Evolutionary conservation across 78 protist species (phyloP).

Genomic region (Planoprotostelium fungivorum): DNA sequence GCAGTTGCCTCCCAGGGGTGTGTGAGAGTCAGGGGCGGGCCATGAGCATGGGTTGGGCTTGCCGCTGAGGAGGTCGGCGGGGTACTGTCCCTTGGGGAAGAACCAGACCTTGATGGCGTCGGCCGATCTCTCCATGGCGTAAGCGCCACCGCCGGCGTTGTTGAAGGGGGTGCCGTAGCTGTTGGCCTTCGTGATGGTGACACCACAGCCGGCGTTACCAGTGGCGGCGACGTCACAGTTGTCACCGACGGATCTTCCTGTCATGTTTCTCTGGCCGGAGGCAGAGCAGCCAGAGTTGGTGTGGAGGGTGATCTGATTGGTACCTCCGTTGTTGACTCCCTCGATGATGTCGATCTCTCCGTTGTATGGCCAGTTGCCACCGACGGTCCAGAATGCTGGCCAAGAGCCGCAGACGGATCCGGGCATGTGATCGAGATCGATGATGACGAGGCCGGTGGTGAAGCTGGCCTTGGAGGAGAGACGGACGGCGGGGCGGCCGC

Average conservation of each 20-base stretch:
- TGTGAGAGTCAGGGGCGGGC: background rate
- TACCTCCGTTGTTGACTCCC: background rate
- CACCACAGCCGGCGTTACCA: background rate
- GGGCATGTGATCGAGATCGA: background rate
- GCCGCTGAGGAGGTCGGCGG: background rate
- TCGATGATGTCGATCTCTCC: background rate
- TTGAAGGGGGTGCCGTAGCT: background rate
- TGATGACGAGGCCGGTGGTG: background rate
- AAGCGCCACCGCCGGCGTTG: background rate
- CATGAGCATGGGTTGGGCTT: background rate
- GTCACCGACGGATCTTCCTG: background rate
- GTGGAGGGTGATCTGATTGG: background rate
- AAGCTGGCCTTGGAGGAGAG: background rate
- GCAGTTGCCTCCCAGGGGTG: background rate
- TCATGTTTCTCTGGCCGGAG: background rate
- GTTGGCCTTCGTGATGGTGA: background rate
- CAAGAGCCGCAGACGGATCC: background rate
- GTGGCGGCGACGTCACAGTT: background rate
- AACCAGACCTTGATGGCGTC: background rate
- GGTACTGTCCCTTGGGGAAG: background rate
- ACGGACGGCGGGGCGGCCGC: background rate
- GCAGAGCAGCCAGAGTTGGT: background rate
- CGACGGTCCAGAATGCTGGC: background rate
- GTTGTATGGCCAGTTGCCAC: background rate
- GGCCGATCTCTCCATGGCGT: background rate